phyloP scores from a whole-genome alignment of 441 rosid species.

The Bocquillonia castaneifolia region DNA sequence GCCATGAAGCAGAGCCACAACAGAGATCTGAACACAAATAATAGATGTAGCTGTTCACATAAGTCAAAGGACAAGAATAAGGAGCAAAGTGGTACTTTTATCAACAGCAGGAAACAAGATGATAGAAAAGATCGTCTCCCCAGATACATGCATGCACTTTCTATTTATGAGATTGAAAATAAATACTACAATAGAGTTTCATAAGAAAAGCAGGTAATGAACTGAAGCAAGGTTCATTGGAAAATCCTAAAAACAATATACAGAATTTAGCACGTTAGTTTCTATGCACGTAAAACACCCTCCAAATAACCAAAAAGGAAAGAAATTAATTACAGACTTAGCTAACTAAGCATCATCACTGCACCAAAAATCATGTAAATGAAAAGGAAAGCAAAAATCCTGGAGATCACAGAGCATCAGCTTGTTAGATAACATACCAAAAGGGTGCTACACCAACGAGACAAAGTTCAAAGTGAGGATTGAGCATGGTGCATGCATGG shows the following conservation, averaged over 20 bases:
- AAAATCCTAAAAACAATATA: not conserved
- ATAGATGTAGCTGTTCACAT: not conserved
- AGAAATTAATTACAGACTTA: not conserved
- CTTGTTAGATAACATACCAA: not conserved
- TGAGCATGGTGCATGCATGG: too few relatives aligned
- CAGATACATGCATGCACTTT: not conserved
- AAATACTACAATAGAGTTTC: not conserved
- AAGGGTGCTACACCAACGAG: too few relatives aligned
- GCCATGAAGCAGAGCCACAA: not conserved
- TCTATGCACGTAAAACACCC: not conserved
- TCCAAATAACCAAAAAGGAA: not conserved
- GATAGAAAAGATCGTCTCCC: not conserved
- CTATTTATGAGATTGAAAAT: not conserved
- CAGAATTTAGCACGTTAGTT: constrained; percentile 1
- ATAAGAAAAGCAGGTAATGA: not conserved
- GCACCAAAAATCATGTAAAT: not conserved
- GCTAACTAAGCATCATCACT: not conserved
- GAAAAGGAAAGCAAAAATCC: not conserved
- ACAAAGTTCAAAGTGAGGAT: too few relatives aligned
- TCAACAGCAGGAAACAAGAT: not conserved
- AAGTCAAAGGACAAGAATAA: not conserved
- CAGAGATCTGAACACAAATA: not conserved
- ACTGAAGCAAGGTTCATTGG: not conserved
- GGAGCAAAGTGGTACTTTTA: not conserved
- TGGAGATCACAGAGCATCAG: not conserved